Conservation (phyloP, 2,329 filamentous ascomycete species). For the Nigrospora oryzae region DNA sequence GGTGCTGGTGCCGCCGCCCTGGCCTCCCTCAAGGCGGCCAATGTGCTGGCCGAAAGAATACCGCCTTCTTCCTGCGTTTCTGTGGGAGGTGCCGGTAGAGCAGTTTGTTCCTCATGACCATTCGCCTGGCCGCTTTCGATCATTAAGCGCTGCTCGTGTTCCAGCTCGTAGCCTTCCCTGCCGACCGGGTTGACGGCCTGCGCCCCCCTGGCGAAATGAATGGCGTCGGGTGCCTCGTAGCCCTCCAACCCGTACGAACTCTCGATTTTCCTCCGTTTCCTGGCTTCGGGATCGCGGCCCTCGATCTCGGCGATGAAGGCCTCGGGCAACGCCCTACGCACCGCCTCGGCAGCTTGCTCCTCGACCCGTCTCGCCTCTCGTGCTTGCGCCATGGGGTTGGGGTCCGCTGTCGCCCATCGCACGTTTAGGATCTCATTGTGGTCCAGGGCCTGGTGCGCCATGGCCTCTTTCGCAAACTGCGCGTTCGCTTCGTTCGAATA, state of each 20-base stretch:
- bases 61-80: constrained; percentile 40
- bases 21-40: constrained; percentile 64
- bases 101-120: constrained; percentile 27
- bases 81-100: constrained; percentile 27
- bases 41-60: constrained; percentile 74
- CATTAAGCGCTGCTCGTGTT: constrained; percentile 52
- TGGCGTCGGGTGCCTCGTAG: constrained; percentile 88
- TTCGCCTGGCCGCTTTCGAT: constrained; percentile 46
- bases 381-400: constrained; percentile 90
- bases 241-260: constrained; percentile 82
- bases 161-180: constrained; percentile 51
- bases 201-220: constrained; percentile 80
- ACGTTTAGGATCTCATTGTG: constrained; percentile 92
- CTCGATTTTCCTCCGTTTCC: constrained; percentile 83
- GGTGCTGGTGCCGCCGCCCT: constrained; percentile 45
- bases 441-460: constrained; percentile 90
- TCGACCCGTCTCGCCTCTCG: constrained; percentile 83
- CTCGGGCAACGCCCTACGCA: constrained; percentile 76
- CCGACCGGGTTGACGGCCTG: constrained; percentile 55
- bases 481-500: constrained; percentile 86
- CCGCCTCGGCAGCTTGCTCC: constrained; percentile 92
- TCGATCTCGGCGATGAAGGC: constrained; percentile 93
- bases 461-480: constrained; percentile 88
- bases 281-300: constrained; percentile 76
- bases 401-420: constrained; percentile 92